A percentile compares a stretch with the other conserved stretches of the same genome.
phyloP scores from a whole-genome alignment of 148 eudicot species.

The Spergularia marina region DNA sequence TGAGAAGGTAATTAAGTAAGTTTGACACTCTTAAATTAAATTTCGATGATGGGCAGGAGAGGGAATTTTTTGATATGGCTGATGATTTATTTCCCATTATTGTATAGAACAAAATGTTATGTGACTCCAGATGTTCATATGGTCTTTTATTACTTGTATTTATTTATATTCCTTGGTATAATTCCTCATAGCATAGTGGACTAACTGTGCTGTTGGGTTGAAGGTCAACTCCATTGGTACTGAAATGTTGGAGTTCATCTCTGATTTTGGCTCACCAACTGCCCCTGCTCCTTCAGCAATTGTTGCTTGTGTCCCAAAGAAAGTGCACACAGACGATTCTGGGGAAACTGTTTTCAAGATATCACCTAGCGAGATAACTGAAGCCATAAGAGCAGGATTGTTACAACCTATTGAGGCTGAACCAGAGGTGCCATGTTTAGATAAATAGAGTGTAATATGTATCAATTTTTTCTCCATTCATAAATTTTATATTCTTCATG shows the following conservation, averaged over 20 bases:
- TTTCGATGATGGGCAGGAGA: too few relatives aligned
- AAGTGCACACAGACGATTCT: conserved; percentile 65
- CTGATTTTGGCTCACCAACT: conserved; percentile 83
- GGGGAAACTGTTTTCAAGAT: conserved; percentile 82
- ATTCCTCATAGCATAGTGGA: not conserved
- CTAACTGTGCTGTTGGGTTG: conserved; percentile 16
- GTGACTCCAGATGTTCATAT: not conserved
- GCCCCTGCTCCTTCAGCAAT: conserved; percentile 97
- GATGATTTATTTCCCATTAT: not conserved
- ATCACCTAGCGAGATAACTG: conserved; percentile 71
- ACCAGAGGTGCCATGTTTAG: conserved; percentile 65
- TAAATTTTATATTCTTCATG: not conserved
- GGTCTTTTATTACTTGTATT: not conserved
- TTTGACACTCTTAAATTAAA: too few relatives aligned
- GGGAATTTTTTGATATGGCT: too few relatives aligned
- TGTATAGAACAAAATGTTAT: not conserved
- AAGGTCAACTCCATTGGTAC: conserved; percentile 90
- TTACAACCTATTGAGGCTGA: conserved; percentile 91
- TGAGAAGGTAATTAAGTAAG: too few relatives aligned
- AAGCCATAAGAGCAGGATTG: conserved; percentile 80
- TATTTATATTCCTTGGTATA: not conserved
- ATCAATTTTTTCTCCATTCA: not conserved
- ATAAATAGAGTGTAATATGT: conserved; percentile 3
- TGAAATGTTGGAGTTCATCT: conserved; percentile 79
- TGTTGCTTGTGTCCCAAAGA: conserved; percentile 94